phyloP scores from a whole-genome alignment of 129 eudicot genomes.

The Flaveria brownii region DNA sequence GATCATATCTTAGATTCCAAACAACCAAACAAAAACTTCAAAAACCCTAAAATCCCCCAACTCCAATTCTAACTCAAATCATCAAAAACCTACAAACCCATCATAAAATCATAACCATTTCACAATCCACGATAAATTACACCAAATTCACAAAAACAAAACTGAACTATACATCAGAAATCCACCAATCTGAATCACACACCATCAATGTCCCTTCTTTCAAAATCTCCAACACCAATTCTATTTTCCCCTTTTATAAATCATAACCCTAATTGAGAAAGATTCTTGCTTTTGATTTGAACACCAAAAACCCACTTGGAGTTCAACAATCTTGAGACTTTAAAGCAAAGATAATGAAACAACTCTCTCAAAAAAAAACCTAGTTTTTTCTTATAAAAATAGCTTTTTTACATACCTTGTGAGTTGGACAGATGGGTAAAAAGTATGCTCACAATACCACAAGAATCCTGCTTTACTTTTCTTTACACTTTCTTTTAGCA shows the following conservation, averaged over 20 bases:
- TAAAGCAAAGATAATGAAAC: slow-evolving; percentile 29
- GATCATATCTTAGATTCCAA: slow-evolving; percentile 52
- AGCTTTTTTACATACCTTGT: slow-evolving; percentile 21
- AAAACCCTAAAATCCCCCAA: slow-evolving; percentile 27
- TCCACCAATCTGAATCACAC: slow-evolving; percentile 48
- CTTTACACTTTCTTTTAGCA: slow-evolving; percentile 31
- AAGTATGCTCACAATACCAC: slow-evolving; percentile 33
- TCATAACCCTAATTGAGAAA: slow-evolving; percentile 33
- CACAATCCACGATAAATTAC: slow-evolving; percentile 22
- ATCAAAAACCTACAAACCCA: slow-evolving; percentile 17
- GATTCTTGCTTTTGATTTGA: slow-evolving; percentile 18
- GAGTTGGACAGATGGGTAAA: slow-evolving; percentile 38
- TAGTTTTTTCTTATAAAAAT: slow-evolving; percentile 12
- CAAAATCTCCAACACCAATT: slow-evolving; percentile 38
- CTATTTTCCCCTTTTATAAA: slow-evolving; percentile 27
- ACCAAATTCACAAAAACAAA: slow-evolving; percentile 30
- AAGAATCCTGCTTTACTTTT: slow-evolving; percentile 43
- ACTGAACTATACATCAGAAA: slow-evolving; percentile 45
- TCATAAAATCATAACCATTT: slow-evolving; percentile 22
- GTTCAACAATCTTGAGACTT: slow-evolving; percentile 37
- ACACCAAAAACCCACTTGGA: slow-evolving; percentile 25
- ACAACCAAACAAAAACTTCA: slow-evolving; percentile 10
- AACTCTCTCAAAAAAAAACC: slow-evolving; percentile 19
- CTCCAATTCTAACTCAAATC: slow-evolving; percentile 27
- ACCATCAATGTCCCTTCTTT: slow-evolving; percentile 32